phyloP scores from a whole-genome alignment of 2,329 filamentous ascomycete genomes.

The Cercospora janseana region DNA sequence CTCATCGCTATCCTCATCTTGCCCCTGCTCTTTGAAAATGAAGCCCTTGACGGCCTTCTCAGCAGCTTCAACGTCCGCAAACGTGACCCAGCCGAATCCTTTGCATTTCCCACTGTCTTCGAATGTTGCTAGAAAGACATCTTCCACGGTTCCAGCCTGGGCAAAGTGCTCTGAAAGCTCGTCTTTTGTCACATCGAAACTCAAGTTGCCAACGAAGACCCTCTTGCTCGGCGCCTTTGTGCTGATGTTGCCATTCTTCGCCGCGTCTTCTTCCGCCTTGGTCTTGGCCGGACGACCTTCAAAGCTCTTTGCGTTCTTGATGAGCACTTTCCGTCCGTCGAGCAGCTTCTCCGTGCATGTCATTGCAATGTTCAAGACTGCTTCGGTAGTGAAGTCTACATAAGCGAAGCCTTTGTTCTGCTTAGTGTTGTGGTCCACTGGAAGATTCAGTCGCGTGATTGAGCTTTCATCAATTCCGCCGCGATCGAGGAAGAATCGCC shows the following conservation, averaged over 20 bases:
- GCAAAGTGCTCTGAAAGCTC: conserved; percentile 76
- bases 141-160: conserved; percentile 78
- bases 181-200: conserved; percentile 63
- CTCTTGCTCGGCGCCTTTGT: conserved; percentile 69
- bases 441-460: conserved; percentile 84
- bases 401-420: conserved; percentile 94
- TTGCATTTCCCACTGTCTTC: conserved; percentile 98
- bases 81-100: conserved; percentile 93
- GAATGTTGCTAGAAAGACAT: conserved; percentile 88
- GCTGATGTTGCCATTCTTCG: conserved; percentile 29
- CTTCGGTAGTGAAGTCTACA: conserved; percentile 74
- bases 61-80: conserved; percentile 73
- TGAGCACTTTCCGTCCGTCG: conserved; percentile 74
- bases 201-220: conserved; percentile 71
- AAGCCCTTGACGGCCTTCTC: conserved; percentile 78
- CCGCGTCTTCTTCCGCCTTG: conserved; percentile 42
- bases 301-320: conserved; percentile 89
- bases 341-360: conserved; percentile 82
- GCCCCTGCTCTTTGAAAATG: conserved; percentile 62
- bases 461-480: conserved; percentile 58
- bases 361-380: conserved; percentile 72
- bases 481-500: conserved; percentile 73
- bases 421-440: conserved; percentile 52
- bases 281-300: conserved; percentile 72
- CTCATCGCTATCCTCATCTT: conserved; percentile 51